A percentile compares a stretch with the other conserved stretches of the same genome.
phyloP scores from a whole-genome alignment of 176 grass and related monocot species.

The Alloteropsis semialata region DNA sequence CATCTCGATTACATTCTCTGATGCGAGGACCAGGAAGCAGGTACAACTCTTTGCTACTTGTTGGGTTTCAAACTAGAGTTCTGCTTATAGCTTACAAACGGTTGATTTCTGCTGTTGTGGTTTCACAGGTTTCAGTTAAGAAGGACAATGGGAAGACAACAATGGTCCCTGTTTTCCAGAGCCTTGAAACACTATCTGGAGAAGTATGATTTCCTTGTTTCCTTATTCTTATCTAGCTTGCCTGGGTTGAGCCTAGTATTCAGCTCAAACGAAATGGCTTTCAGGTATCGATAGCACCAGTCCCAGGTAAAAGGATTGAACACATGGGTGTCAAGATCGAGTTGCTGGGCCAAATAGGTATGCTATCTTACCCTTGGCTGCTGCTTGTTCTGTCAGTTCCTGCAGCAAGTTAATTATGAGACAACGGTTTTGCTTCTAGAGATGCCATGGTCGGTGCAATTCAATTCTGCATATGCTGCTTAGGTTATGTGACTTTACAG shows the following conservation, averaged over 20 bases:
- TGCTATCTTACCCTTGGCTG: neutral
- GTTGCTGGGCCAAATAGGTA: slow-evolving; percentile 83
- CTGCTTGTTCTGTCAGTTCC: neutral
- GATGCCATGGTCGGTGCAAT: neutral
- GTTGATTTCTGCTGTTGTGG: slow-evolving; percentile 13
- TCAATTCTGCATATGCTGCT: neutral
- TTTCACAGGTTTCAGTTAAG: slow-evolving; percentile 58
- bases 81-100: slow-evolving; percentile 8
- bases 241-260: neutral
- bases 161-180: slow-evolving; percentile 82
- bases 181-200: slow-evolving; percentile 65
- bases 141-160: slow-evolving; percentile 71
- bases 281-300: slow-evolving; percentile 68
- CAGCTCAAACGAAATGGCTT: neutral
- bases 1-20: slow-evolving; percentile 63
- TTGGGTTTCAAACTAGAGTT: neutral
- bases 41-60: slow-evolving; percentile 19
- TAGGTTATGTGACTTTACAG: neutral
- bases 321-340: slow-evolving; percentile 87
- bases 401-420: neutral
- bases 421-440: neutral
- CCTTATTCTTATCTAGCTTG: neutral
- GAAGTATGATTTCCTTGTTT: slow-evolving; percentile 44
- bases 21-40: slow-evolving; percentile 68
- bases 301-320: slow-evolving; percentile 79